These are phyloP conservation scores for Jackrogersella minutella DNA, from an alignment of 495 filamentous ascomycete species.

Conservation along the genomic window DNA sequence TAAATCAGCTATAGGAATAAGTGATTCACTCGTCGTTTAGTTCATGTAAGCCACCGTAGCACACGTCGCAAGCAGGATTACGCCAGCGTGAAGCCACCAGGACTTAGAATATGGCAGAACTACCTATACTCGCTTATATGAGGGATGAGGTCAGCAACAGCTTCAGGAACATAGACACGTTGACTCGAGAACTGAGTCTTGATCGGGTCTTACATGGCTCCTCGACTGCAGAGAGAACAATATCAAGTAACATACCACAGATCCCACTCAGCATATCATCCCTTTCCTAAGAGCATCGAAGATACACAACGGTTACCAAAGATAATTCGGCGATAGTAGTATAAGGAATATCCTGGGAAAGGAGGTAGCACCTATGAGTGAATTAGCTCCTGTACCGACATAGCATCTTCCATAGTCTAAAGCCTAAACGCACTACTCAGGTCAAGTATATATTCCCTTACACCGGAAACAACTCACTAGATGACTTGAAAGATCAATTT, in stretches of 20 bases:
- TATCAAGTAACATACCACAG: no score
- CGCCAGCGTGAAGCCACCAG: background rate
- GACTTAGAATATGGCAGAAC: background rate
- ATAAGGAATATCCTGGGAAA: background rate
- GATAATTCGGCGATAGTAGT: background rate
- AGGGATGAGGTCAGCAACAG: background rate
- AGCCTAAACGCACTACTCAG: no score
- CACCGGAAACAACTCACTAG: no score
- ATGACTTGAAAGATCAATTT: background rate
- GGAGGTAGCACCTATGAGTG: background rate
- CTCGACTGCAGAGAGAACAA: no score
- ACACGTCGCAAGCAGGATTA: constrained; percentile 10
- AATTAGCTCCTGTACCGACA: no score
- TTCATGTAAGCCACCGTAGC: constrained; percentile 20
- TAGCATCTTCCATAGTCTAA: background rate
- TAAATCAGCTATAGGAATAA: background rate
- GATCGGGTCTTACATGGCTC: no score
- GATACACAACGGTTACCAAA: no score
- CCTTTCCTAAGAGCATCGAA: no score
- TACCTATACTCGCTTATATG: no score
- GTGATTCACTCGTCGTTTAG: background rate
- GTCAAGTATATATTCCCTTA: no score
- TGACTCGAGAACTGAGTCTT: no score
- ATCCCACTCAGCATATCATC: no score
- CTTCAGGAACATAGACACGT: background rate